Percentiles rank a stretch among this genome's conserved stretches.
These are phyloP conservation scores for Penicillium waksmanii DNA, from an alignment of 495 filamentous ascomycete genomes.

Conservation along the genomic window DNA sequence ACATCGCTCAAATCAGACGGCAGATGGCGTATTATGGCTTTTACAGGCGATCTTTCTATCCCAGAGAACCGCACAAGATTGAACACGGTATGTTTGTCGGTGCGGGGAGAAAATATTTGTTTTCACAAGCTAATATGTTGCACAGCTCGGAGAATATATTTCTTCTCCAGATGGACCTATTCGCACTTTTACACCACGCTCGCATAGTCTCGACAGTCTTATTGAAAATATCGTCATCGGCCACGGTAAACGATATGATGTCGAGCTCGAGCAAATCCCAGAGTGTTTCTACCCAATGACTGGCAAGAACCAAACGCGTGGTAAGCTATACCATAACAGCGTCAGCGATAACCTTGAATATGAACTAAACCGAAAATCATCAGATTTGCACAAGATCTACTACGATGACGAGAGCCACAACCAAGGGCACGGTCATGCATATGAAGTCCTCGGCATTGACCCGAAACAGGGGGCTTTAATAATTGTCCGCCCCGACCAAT, in stretches of 20 bases:
- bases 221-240: conserved; percentile 65
- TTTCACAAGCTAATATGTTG: neutral
- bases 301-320: conserved; percentile 62
- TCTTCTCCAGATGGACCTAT: conserved; percentile 39
- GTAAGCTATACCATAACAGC: conserved; percentile 34
- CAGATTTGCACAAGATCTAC: conserved; percentile 66
- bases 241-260: conserved; percentile 50
- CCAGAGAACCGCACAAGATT: conserved; percentile 39
- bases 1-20: conserved; percentile 57
- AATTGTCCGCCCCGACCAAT: conserved; percentile 71
- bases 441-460: conserved; percentile 63
- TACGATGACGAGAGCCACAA: conserved; percentile 71
- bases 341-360: neutral
- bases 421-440: conserved; percentile 64
- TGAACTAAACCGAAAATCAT: neutral
- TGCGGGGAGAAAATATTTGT: neutral
- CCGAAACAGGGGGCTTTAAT: conserved; percentile 56
- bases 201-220: conserved; percentile 55
- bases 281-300: conserved; percentile 60
- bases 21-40: conserved; percentile 61
- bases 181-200: conserved; percentile 47
- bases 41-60: conserved; percentile 58
- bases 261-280: conserved; percentile 64
- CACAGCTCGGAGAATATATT: conserved; percentile 44
- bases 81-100: conserved; percentile 42